phyloP scores from a whole-genome alignment of 2,329 filamentous ascomycete genomes.

The Botrytis pseudocinerea region DNA sequence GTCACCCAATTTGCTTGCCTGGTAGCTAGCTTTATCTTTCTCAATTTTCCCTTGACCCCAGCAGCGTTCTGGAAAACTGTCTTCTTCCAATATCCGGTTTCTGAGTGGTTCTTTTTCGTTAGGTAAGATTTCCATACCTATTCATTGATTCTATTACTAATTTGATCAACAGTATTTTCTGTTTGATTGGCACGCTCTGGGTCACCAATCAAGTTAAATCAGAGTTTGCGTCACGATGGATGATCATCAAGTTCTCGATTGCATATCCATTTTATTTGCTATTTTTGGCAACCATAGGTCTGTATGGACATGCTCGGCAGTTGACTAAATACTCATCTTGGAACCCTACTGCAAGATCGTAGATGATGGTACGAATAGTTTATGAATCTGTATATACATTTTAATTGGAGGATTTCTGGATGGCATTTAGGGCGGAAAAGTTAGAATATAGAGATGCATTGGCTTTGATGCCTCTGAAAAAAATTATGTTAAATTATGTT shows the following conservation, averaged over 20 bases:
- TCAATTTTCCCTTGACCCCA: constrained; percentile 45
- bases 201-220: constrained; percentile 49
- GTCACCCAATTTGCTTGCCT: constrained; percentile 51
- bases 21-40: constrained; percentile 48
- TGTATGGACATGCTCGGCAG: constrained; percentile 25
- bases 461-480: not conserved
- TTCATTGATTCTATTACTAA: not conserved
- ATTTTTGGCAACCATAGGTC: constrained; percentile 7
- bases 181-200: constrained; percentile 47
- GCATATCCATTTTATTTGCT: constrained; percentile 47
- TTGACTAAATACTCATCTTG: constrained; percentile 46
- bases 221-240: constrained; percentile 46
- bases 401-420: not conserved
- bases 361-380: not conserved
- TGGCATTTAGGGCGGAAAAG: not conserved
- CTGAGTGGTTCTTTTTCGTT: constrained; percentile 49
- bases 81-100: constrained; percentile 51
- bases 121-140: constrained; percentile 39
- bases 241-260: constrained; percentile 48
- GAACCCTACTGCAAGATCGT: constrained; percentile 46
- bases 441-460: not conserved
- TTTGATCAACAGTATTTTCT: constrained; percentile 42
- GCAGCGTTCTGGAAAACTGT: constrained; percentile 45
- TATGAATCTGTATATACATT: constrained; percentile 2
- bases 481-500: not conserved